phyloP scores from a whole-genome alignment of 2,329 filamentous ascomycete genomes.

The Beauveria brongniartii region DNA sequence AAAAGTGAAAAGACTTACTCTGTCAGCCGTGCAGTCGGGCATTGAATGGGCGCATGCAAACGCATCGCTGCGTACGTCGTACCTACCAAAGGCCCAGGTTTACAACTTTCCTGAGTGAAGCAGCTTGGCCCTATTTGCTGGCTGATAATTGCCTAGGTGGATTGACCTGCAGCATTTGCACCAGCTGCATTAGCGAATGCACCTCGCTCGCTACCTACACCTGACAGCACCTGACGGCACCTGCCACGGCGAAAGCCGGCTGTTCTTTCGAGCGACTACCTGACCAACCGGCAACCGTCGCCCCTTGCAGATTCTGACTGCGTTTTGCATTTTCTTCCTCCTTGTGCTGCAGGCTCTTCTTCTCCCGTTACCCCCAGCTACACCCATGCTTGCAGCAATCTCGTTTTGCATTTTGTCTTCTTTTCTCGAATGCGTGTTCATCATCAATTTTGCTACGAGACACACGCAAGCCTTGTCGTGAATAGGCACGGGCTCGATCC shows the following conservation, averaged over 20 bases:
- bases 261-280: slow-evolving; percentile 3
- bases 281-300: not conserved
- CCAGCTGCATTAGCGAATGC: slow-evolving; percentile 4
- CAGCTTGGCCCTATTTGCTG: no score
- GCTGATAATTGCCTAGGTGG: not conserved
- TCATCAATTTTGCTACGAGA: slow-evolving; percentile 17
- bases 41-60: not conserved
- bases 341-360: slow-evolving; percentile 2
- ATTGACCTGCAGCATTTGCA: not conserved
- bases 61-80: not conserved
- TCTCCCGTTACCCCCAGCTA: slow-evolving; percentile 5
- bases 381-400: slow-evolving; percentile 11
- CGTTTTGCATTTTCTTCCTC: slow-evolving; percentile 4
- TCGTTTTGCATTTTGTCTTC: slow-evolving; percentile 16
- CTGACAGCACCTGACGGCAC: slow-evolving; percentile 6
- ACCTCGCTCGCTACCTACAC: slow-evolving; percentile 6
- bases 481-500: slow-evolving; percentile 7
- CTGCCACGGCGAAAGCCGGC: slow-evolving; percentile 4
- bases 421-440: slow-evolving; percentile 23
- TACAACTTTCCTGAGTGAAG: not conserved
- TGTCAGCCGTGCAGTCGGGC: no score
- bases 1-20: no score
- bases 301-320: not conserved
- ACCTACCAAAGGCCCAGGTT: not conserved
- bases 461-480: not conserved